phyloP scores from a whole-genome alignment of 1,139 yeast species.

The Kodamaea ohmeri region DNA sequence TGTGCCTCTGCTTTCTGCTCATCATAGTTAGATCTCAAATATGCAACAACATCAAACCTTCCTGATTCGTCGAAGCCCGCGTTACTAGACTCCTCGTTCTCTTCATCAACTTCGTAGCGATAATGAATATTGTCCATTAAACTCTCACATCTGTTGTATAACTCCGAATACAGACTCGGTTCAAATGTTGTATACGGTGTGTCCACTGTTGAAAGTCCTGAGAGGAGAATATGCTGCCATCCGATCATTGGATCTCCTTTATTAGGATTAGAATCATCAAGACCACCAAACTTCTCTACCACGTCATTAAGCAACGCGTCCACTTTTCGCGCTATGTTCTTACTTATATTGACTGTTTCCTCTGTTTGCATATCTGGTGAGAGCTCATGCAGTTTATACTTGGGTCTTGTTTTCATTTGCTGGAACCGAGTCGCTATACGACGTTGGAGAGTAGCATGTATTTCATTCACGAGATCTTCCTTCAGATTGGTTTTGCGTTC shows the following conservation, averaged over 20 bases:
- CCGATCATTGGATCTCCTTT: slow-evolving; percentile 15
- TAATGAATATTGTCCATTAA: slow-evolving; percentile 23
- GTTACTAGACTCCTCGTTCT: slow-evolving; percentile 11
- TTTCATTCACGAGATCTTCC: slow-evolving; percentile 34
- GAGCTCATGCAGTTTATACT: slow-evolving; percentile 7
- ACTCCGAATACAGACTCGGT: slow-evolving; percentile 12
- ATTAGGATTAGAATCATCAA: slow-evolving; percentile 1
- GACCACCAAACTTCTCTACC: slow-evolving; percentile 6
- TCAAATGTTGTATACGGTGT: slow-evolving; percentile 15
- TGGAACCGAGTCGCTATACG: slow-evolving; percentile 21
- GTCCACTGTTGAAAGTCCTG: slow-evolving; percentile 21
- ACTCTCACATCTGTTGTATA: slow-evolving; percentile 23
- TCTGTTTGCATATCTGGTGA: slow-evolving; percentile 22
- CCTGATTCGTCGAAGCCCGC: slow-evolving; percentile 11
- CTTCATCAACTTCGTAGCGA: slow-evolving; percentile 23
- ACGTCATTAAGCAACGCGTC: slow-evolving; percentile 17
- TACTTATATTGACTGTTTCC: slow-evolving; percentile 20
- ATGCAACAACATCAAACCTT: slow-evolving; percentile 19
- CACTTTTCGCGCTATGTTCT: slow-evolving; percentile 22
- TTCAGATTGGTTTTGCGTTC: slow-evolving; percentile 27
- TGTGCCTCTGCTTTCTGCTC: slow-evolving; percentile 6
- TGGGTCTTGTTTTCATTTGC: slow-evolving; percentile 7
- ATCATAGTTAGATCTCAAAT: slow-evolving; percentile 11
- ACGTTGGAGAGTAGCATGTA: slow-evolving; percentile 37
- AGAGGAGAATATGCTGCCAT: slow-evolving; percentile 32